Evolutionary conservation across 108 stramenopile genomes (phyloP).

Genomic region (Cyclotella baltica): DNA sequence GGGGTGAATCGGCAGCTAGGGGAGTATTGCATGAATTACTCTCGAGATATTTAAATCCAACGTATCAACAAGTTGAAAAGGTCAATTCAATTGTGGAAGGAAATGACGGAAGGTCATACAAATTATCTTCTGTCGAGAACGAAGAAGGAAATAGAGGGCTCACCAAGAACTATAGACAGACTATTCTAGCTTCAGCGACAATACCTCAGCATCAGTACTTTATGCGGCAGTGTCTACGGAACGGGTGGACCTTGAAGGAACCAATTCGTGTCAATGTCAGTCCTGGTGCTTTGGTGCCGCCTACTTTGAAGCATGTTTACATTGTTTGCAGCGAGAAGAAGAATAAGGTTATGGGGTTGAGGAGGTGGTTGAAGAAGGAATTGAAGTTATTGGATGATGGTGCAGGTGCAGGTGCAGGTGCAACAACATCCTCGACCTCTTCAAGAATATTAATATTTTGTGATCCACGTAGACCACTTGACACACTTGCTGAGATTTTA

Average conservation of each 20-base stretch:
- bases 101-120: conserved; percentile 31
- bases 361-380: conserved; percentile 74
- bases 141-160: not conserved
- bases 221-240: conserved; percentile 81
- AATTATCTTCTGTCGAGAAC: not conserved
- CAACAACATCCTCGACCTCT: conserved; percentile 17
- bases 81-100: conserved; percentile 25
- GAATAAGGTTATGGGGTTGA: conserved; percentile 79
- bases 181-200: conserved; percentile 95
- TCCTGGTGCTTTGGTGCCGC: conserved; percentile 86
- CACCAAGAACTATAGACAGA: conserved; percentile 70
- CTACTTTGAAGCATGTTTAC: conserved; percentile 83
- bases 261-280: conserved; percentile 80
- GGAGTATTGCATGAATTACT: conserved; percentile 83
- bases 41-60: conserved; percentile 83
- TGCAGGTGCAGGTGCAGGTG: not conserved
- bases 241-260: conserved; percentile 89
- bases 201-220: conserved; percentile 95
- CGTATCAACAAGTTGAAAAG: conserved; percentile 60
- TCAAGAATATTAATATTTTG: conserved; percentile 81
- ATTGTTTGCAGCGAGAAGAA: conserved; percentile 72
- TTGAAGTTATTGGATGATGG: conserved; percentile 1
- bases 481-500: conserved; percentile 71
- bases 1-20: conserved; percentile 5
- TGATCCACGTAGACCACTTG: conserved; percentile 73